phyloP scores from a whole-genome alignment of 2,329 filamentous ascomycete genomes.

The Onygenales sp. region DNA sequence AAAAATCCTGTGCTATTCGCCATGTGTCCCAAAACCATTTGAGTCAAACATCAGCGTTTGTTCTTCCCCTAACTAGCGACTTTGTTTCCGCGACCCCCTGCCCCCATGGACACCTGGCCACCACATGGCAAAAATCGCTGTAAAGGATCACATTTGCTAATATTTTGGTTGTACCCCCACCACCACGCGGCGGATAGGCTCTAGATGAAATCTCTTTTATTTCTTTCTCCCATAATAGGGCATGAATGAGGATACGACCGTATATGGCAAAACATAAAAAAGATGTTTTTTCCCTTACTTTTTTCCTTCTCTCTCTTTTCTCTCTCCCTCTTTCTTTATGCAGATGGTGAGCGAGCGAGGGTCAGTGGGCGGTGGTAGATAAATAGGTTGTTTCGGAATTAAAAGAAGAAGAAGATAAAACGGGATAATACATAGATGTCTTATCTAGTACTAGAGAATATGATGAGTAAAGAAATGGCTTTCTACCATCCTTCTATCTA shows the following conservation, averaged over 20 bases:
- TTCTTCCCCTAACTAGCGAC: not conserved
- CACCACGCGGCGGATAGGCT: not conserved
- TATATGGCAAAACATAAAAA: conserved; percentile 9
- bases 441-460: too few relatives aligned
- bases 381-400: not conserved
- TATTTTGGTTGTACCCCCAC: not conserved
- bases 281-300: not conserved
- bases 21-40: not conserved
- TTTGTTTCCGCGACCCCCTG: not conserved
- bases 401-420: too few relatives aligned
- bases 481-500: too few relatives aligned
- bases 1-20: not conserved
- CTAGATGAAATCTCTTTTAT: not conserved
- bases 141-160: not conserved
- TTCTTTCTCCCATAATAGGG: not conserved
- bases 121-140: not conserved
- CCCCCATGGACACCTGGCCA: not conserved
- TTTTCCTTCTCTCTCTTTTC: not conserved
- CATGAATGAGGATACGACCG: conserved; percentile 13
- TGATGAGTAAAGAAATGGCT: too few relatives aligned
- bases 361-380: too few relatives aligned
- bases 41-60: not conserved
- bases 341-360: too few relatives aligned
- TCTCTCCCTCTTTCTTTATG: not conserved
- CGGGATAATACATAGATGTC: too few relatives aligned